A percentile compares a stretch with the other conserved stretches of the same genome.
These are phyloP conservation scores for Cochlearia excelsa DNA, from an alignment of 345 rosid genomes.

Conservation along the genomic window DNA sequence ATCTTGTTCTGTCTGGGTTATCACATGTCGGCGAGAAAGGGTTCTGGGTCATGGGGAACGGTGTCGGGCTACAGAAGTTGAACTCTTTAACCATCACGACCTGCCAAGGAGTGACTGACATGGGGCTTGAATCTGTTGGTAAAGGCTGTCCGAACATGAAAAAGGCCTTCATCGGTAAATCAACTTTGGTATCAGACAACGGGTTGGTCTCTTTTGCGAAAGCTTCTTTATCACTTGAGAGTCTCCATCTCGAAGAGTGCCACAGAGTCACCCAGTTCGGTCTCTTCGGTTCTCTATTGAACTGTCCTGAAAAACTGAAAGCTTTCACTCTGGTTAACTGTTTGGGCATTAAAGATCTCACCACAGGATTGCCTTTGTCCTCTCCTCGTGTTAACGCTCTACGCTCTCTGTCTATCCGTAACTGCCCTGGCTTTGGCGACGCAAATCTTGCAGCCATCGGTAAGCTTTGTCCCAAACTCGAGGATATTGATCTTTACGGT, in stretches of 20 bases:
- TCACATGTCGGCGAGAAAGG: constrained; percentile 72
- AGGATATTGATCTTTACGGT: constrained; percentile 62
- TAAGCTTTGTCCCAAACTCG: constrained; percentile 69
- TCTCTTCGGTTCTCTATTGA: constrained; percentile 65
- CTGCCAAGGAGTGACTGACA: constrained; percentile 74
- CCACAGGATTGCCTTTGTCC: constrained; percentile 36
- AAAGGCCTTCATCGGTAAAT: constrained; percentile 51
- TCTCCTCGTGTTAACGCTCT: constrained; percentile 54
- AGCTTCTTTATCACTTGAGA: constrained; percentile 63
- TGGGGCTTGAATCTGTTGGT: constrained; percentile 69
- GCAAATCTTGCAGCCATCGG: constrained; percentile 60
- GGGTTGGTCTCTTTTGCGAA: constrained; percentile 76
- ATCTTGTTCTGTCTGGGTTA: constrained; percentile 61
- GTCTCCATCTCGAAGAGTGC: constrained; percentile 86
- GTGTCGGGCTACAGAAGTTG: constrained; percentile 77
- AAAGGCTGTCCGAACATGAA: constrained; percentile 82
- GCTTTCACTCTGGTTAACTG: constrained; percentile 64
- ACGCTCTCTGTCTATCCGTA: constrained; percentile 53
- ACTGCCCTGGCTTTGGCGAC: constrained; percentile 92
- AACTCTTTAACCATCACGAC: constrained; percentile 57
- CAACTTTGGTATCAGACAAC: constrained; percentile 62
- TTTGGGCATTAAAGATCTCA: constrained; percentile 64
- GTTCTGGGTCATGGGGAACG: constrained; percentile 96
- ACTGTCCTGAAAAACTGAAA: constrained; percentile 69
- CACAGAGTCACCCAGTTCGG: constrained; percentile 91